phyloP scores from a whole-genome alignment of 2,329 filamentous ascomycete genomes.

The Thielaviopsis punctulata region DNA sequence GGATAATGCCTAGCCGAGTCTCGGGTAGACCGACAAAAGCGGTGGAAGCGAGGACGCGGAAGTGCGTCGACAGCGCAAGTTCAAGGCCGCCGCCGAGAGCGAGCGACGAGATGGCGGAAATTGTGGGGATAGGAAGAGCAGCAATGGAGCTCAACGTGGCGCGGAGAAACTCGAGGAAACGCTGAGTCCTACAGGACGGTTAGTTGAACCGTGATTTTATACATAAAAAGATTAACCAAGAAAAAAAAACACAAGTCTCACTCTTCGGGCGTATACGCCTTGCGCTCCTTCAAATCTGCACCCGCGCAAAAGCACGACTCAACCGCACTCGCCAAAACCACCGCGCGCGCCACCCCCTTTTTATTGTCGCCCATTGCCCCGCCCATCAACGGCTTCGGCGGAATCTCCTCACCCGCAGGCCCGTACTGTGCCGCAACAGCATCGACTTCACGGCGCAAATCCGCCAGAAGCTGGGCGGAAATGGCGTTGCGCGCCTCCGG shows the following conservation, averaged over 20 bases:
- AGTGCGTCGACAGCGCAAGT: constrained; percentile 72
- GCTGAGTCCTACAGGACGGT: constrained; percentile 41
- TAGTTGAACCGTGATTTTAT: background rate
- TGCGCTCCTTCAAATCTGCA: constrained; percentile 81
- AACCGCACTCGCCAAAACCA: constrained; percentile 73
- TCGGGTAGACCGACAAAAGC: constrained; percentile 73
- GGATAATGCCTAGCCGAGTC: constrained; percentile 83
- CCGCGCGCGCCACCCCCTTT: constrained; percentile 50
- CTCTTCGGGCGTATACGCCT: constrained; percentile 61
- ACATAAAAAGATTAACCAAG: background rate
- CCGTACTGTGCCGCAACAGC: constrained; percentile 51
- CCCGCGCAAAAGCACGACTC: constrained; percentile 85
- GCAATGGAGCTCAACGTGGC: constrained; percentile 57
- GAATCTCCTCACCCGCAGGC: constrained; percentile 35
- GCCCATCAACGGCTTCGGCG: constrained; percentile 24
- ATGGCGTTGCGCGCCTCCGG: constrained; percentile 80
- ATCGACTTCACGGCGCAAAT: constrained; percentile 56
- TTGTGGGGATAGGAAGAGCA: constrained; percentile 69
- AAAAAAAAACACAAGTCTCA: constrained; percentile 24
- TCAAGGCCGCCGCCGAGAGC: constrained; percentile 90
- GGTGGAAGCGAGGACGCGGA: constrained; percentile 71
- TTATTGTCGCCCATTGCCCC: constrained; percentile 27
- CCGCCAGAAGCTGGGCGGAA: constrained; percentile 56
- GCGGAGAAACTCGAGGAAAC: constrained; percentile 65
- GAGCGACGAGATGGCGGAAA: constrained; percentile 68